These are phyloP conservation scores for Quercus lobata DNA, from an alignment of 331 rosid species.

Conservation along the genomic window DNA sequence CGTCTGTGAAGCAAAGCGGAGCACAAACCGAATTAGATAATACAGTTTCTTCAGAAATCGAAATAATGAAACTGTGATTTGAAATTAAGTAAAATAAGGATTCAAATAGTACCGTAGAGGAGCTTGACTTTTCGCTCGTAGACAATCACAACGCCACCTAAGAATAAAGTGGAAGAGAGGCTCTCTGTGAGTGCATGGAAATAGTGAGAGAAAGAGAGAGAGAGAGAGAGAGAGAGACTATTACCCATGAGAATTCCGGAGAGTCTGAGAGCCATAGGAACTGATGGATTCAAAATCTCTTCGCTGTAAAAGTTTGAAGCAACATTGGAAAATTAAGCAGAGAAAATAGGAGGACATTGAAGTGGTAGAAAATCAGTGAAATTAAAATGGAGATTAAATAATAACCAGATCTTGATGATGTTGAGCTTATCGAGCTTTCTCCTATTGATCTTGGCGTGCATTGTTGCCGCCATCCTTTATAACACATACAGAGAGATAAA, in stretches of 20 bases:
- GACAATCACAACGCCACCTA: conserved; percentile 92
- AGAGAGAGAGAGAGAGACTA: neutral
- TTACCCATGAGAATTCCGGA: conserved; percentile 97
- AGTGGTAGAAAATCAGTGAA: neutral
- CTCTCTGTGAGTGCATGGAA: conserved; percentile 10
- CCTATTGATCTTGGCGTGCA: conserved; percentile 69
- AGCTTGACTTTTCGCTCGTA: conserved; percentile 86
- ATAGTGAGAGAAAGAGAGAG: neutral
- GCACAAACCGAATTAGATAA: neutral
- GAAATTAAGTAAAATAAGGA: neutral
- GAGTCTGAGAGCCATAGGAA: conserved; percentile 95
- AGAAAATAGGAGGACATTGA: neutral
- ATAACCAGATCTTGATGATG: conserved; percentile 70
- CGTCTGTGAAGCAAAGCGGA: conserved; percentile 47
- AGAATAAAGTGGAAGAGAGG: conserved; percentile 9
- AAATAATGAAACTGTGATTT: neutral
- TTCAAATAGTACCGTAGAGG: conserved; percentile 43
- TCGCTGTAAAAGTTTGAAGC: conserved; percentile 44
- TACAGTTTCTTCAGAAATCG: conserved; percentile 5
- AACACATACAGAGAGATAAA: neutral
- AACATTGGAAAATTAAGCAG: neutral
- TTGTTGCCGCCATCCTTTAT: conserved; percentile 62
- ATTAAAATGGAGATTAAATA: neutral
- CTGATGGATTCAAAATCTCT: conserved; percentile 79
- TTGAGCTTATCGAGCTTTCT: conserved; percentile 63